Percentiles rank a stretch among this genome's conserved stretches.
phyloP scores from a whole-genome alignment of 2,329 filamentous ascomycete species.

The Penicillium sp. region DNA sequence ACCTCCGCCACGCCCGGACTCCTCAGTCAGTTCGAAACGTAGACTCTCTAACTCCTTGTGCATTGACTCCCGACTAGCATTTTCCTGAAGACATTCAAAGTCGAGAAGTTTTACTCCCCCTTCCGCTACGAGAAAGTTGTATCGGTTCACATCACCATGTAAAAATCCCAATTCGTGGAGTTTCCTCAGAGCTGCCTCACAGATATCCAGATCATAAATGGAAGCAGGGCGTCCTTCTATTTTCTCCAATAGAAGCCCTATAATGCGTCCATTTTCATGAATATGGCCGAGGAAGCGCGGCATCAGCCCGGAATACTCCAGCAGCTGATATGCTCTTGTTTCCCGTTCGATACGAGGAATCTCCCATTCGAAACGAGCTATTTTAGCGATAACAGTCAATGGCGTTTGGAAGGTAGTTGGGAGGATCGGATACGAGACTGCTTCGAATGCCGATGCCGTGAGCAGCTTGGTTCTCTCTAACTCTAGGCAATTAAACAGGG shows the following conservation, averaged over 20 bases:
- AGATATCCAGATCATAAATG: neutral
- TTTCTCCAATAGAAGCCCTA: slow-evolving; percentile 40
- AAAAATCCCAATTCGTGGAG: slow-evolving; percentile 21
- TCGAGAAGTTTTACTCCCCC: neutral
- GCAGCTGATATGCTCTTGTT: slow-evolving; percentile 29
- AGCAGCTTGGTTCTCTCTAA: slow-evolving; percentile 30
- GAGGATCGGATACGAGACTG: slow-evolving; percentile 20
- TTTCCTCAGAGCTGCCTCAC: slow-evolving; percentile 28
- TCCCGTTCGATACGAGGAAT: slow-evolving; percentile 36
- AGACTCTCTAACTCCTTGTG: slow-evolving; percentile 29
- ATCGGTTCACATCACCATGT: slow-evolving; percentile 42
- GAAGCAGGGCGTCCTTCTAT: slow-evolving; percentile 33
- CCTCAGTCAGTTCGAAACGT: slow-evolving; percentile 30
- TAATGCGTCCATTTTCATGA: slow-evolving; percentile 25
- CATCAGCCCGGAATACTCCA: slow-evolving; percentile 31
- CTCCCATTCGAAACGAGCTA: slow-evolving; percentile 38
- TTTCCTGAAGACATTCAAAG: slow-evolving; percentile 4
- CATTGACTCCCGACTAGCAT: slow-evolving; percentile 25
- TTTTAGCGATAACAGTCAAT: slow-evolving; percentile 32
- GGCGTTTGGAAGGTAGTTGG: slow-evolving; percentile 13
- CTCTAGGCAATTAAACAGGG: slow-evolving; percentile 26
- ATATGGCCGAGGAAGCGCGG: slow-evolving; percentile 38
- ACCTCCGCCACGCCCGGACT: slow-evolving; percentile 32
- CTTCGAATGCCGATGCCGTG: slow-evolving; percentile 28
- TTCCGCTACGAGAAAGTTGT: slow-evolving; percentile 39